phyloP scores from a whole-genome alignment of 139 green algal genomes.

The Astrephomene gubernaculifera region DNA sequence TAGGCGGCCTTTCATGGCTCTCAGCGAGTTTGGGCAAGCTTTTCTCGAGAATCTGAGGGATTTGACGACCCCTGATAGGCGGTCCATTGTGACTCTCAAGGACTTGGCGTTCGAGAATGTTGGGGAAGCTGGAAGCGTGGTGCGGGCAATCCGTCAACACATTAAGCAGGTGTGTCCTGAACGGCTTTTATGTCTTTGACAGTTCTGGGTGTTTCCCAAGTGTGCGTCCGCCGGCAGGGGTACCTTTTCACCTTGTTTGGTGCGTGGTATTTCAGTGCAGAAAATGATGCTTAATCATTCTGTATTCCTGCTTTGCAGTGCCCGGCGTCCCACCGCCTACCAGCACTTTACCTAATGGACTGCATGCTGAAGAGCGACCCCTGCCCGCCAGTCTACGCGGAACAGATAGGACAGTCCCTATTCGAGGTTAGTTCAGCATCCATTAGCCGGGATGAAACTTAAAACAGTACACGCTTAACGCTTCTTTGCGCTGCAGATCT shows the following conservation, averaged over 20 bases:
- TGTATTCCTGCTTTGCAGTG: conserved; percentile 2
- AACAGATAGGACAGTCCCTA: conserved; percentile 7
- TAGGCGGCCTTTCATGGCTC: background rate
- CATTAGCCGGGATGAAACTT: too few relatives aligned
- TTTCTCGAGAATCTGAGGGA: conserved; percentile 45
- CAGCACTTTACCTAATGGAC: conserved; percentile 52
- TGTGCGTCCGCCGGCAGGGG: too few relatives aligned
- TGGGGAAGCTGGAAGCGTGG: conserved; percentile 26
- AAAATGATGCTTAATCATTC: too few relatives aligned
- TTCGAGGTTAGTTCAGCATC: conserved; percentile 19
- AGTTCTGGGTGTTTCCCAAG: background rate
- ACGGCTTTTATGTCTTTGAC: background rate
- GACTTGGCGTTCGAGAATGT: conserved; percentile 52
- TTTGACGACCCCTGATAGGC: conserved; percentile 29
- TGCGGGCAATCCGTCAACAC: conserved; percentile 34
- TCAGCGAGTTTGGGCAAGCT: conserved; percentile 26
- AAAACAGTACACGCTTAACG: too few relatives aligned
- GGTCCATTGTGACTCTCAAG: conserved; percentile 46
- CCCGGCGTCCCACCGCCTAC: conserved; percentile 4
- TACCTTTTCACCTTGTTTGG: too few relatives aligned
- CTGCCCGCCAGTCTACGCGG: conserved; percentile 12
- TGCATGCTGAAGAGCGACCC: conserved; percentile 53
- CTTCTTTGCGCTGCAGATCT: too few relatives aligned
- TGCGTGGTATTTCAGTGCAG: too few relatives aligned
- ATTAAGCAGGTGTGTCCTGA: conserved; percentile 25